These are phyloP conservation scores for Pythium inflatum DNA, from an alignment of 352 stramenopile species.

Conservation along the genomic window DNA sequence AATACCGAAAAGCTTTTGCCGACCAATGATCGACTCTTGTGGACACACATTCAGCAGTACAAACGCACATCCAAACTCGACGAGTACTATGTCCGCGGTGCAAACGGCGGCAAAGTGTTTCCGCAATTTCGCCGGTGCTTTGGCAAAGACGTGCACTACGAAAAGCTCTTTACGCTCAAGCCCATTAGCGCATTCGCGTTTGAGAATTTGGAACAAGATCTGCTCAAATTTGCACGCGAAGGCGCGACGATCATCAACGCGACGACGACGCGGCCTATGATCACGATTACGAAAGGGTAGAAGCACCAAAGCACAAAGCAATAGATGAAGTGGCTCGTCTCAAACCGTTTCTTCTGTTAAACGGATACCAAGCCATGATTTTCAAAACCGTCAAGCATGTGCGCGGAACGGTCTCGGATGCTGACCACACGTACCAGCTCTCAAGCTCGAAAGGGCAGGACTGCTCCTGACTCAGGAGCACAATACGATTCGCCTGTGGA, in stretches of 20 bases:
- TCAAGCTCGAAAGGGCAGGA: not conserved
- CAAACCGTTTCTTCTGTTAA: not conserved
- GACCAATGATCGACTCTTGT: constrained; percentile 9
- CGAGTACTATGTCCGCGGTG: constrained; percentile 22
- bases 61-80: constrained; percentile 8
- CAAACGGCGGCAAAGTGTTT: constrained; percentile 11
- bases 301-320: not conserved
- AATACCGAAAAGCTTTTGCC: constrained; percentile 33
- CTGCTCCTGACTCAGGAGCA: no score
- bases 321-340: not conserved
- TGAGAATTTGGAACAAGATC: constrained; percentile 56
- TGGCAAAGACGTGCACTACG: constrained; percentile 26
- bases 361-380: no score
- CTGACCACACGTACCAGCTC: not conserved
- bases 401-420: not conserved
- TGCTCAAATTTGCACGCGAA: constrained; percentile 54
- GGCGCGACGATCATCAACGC: constrained; percentile 30
- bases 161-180: constrained; percentile 75
- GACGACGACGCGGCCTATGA: not conserved
- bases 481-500: no score
- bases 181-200: constrained; percentile 70
- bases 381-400: not conserved
- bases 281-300: not conserved
- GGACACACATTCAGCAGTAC: constrained; percentile 37
- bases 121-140: constrained; percentile 16